These are phyloP conservation scores for Henckelia pumila DNA, from an alignment of 257 asterid species.

Conservation along the genomic window DNA sequence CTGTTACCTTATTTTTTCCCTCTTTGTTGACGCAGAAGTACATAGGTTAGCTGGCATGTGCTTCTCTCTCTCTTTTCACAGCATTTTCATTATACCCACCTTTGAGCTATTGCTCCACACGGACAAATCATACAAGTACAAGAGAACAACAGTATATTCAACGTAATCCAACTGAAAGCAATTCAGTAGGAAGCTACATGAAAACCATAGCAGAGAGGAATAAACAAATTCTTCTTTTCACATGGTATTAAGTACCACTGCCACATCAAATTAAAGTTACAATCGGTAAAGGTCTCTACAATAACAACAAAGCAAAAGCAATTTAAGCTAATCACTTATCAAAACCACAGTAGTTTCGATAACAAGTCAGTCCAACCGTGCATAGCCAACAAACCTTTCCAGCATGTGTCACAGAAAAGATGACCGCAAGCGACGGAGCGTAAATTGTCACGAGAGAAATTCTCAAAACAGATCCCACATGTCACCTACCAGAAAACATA, in stretches of 20 bases:
- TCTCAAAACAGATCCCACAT: slow-evolving; percentile 87
- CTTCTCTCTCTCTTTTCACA: too few relatives aligned
- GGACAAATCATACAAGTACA: too few relatives aligned
- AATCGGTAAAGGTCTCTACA: slow-evolving; percentile 15
- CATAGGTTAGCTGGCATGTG: too few relatives aligned
- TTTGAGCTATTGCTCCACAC: too few relatives aligned
- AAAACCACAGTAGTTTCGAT: slow-evolving; percentile 15
- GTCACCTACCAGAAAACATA: slow-evolving; percentile 43
- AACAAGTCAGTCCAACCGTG: slow-evolving; percentile 20
- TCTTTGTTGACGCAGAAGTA: too few relatives aligned
- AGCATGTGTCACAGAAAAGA: slow-evolving; percentile 75
- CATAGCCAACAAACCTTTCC: slow-evolving; percentile 57
- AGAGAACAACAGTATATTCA: not conserved
- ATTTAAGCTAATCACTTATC: slow-evolving; percentile 1
- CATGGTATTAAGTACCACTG: not conserved
- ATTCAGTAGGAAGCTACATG: not conserved
- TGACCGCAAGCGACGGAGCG: slow-evolving; percentile 66
- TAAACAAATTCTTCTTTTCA: slow-evolving; percentile 2
- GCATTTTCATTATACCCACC: too few relatives aligned
- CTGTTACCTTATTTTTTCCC: too few relatives aligned
- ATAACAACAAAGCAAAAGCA: not conserved
- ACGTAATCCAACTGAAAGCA: not conserved
- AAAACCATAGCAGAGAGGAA: slow-evolving; percentile 7
- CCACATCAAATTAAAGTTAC: slow-evolving; percentile 2
- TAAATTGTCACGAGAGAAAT: slow-evolving; percentile 35